A percentile compares a stretch with the other conserved stretches of the same genome.
Evolutionary conservation across 192 early-diverging fungal species (phyloP).

Genomic region (Paraglomus brasilianum): DNA sequence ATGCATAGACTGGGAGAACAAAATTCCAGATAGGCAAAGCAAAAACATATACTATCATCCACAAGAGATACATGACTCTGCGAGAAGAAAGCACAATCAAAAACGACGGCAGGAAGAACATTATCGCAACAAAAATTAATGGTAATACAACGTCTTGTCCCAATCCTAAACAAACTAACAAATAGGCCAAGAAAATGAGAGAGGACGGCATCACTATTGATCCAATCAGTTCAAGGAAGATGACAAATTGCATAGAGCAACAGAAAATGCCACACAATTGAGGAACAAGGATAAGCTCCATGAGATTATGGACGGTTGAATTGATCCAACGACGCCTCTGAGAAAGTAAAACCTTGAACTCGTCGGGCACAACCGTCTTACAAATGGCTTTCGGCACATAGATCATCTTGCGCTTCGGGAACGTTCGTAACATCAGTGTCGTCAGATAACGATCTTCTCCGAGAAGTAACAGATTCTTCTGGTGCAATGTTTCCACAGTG

Average conservation of each 20-base stretch:
- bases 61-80: constrained; percentile 70
- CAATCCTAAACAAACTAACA: constrained; percentile 51
- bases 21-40: constrained; percentile 95
- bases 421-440: constrained; percentile 84
- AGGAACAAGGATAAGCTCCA: constrained; percentile 82
- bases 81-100: constrained; percentile 72
- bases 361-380: constrained; percentile 82
- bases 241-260: constrained; percentile 84
- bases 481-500: constrained; percentile 74
- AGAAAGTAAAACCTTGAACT: constrained; percentile 78
- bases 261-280: constrained; percentile 89
- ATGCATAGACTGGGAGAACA: constrained; percentile 86
- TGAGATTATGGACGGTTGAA: constrained; percentile 88
- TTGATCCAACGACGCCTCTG: constrained; percentile 96
- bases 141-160: constrained; percentile 53
- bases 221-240: constrained; percentile 72
- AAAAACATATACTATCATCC: constrained; percentile 74
- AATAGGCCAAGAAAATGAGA: constrained; percentile 47
- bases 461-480: constrained; percentile 82
- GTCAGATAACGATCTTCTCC: constrained; percentile 89
- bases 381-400: constrained; percentile 84
- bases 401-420: constrained; percentile 83
- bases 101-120: constrained; percentile 69
- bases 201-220: constrained; percentile 73
- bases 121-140: constrained; percentile 59